These are phyloP conservation scores for Microbotryum silenes-acaulis DNA, from an alignment of 1,284 basidiomycete species.

Conservation along the genomic window DNA sequence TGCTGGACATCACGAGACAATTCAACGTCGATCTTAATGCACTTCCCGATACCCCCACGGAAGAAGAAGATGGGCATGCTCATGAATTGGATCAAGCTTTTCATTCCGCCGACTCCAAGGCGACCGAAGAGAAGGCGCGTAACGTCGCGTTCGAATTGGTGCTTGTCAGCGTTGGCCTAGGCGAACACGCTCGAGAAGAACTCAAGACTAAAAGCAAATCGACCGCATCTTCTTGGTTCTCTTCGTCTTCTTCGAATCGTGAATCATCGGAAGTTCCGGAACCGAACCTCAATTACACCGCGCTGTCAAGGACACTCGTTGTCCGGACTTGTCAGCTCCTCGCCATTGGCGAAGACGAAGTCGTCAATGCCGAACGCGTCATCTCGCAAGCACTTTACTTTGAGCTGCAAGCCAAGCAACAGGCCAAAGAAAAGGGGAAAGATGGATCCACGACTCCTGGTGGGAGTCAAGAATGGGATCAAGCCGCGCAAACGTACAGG, in stretches of 20 bases:
- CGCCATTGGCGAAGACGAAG: conserved; percentile 35
- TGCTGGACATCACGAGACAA: conserved; percentile 13
- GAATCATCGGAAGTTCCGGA: neutral
- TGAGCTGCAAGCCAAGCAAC: conserved; percentile 36
- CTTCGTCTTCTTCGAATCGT: neutral
- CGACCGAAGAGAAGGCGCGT: conserved; percentile 7
- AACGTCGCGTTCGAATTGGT: conserved; percentile 25
- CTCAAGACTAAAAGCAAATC: conserved; percentile 2
- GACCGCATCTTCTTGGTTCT: neutral
- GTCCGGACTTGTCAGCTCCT: conserved; percentile 39
- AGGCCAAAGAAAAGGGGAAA: conserved; percentile 15
- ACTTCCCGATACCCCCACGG: conserved; percentile 5
- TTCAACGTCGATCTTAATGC: conserved; percentile 11
- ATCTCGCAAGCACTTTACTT: conserved; percentile 43
- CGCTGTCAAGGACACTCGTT: conserved; percentile 40
- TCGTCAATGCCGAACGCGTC: conserved; percentile 36
- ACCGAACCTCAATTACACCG: conserved; percentile 39
- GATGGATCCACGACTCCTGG: neutral
- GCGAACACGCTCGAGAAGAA: neutral
- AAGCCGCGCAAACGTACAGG: conserved; percentile 35
- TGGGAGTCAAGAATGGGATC: conserved; percentile 38
- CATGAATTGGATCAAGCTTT: too few relatives aligned
- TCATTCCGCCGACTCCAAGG: neutral
- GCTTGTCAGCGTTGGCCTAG: conserved; percentile 25
- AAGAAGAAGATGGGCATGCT: too few relatives aligned